Conservation (phyloP, 805 yeast genomes). For the Ogataea zsoltii region DNA sequence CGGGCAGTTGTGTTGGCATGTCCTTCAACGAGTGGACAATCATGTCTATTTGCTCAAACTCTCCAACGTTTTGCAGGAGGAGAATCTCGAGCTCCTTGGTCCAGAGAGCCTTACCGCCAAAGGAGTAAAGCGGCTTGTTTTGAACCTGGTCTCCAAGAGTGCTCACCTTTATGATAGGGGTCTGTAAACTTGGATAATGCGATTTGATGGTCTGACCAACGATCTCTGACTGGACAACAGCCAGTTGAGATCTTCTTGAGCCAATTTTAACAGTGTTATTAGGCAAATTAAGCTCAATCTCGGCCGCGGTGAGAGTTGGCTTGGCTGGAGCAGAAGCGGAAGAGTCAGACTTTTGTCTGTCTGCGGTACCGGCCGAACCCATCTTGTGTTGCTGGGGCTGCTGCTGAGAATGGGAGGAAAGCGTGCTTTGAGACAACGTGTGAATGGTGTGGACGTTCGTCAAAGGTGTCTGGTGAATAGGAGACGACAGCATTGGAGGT, state of each 20-base stretch:
- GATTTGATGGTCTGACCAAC: slow-evolving; percentile 62
- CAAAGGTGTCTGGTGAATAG: slow-evolving; percentile 21
- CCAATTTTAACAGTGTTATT: slow-evolving; percentile 54
- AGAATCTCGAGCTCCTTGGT: slow-evolving; percentile 90
- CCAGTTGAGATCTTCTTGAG: slow-evolving; percentile 85
- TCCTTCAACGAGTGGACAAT: slow-evolving; percentile 94
- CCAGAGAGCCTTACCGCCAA: slow-evolving; percentile 97
- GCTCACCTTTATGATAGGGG: slow-evolving; percentile 75
- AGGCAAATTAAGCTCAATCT: slow-evolving; percentile 19
- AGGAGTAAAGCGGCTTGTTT: slow-evolving; percentile 82
- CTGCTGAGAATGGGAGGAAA: slow-evolving; percentile 4
- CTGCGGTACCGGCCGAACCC: neutral
- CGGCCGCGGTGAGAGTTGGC: slow-evolving; percentile 16
- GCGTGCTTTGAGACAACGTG: slow-evolving; percentile 13
- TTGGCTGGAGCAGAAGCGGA: slow-evolving; percentile 1
- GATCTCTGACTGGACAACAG: slow-evolving; percentile 80
- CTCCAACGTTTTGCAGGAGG: slow-evolving; percentile 62
- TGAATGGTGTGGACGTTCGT: slow-evolving; percentile 19
- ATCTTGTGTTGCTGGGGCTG: slow-evolving; percentile 2
- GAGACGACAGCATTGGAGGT: slow-evolving; percentile 23
- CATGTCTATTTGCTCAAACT: slow-evolving; percentile 71
- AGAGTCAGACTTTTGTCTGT: slow-evolving; percentile 1
- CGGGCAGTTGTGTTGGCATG: slow-evolving; percentile 86
- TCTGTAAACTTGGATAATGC: slow-evolving; percentile 60
- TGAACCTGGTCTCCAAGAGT: slow-evolving; percentile 92